Evolutionary conservation across 2,329 filamentous ascomycete genomes (phyloP).

Genomic region (Rhexocercosporidium sp.): DNA sequence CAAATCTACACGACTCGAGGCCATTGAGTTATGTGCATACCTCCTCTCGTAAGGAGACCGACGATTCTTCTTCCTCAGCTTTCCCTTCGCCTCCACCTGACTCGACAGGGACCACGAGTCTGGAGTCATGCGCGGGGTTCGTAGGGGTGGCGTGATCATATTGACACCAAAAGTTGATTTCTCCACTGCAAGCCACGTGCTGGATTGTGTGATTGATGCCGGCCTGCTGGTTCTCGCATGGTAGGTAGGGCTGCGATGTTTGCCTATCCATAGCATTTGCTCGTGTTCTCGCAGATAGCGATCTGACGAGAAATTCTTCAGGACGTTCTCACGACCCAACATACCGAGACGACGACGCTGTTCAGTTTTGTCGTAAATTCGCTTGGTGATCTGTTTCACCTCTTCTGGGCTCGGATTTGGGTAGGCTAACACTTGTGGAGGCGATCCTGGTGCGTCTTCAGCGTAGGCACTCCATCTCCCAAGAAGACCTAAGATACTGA

Average conservation of each 20-base stretch:
- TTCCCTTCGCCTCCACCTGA: neutral
- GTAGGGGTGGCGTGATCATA: neutral
- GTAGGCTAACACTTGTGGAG: conserved; percentile 45
- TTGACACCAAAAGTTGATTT: neutral
- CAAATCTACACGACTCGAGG: neutral
- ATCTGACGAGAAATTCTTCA: conserved; percentile 63
- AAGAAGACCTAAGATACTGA: conserved; percentile 65
- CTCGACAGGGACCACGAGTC: neutral
- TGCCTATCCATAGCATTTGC: conserved; percentile 60
- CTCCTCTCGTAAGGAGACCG: neutral
- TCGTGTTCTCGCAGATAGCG: conserved; percentile 66
- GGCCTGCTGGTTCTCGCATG: neutral
- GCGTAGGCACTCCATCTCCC: conserved; percentile 65
- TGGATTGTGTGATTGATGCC: neutral
- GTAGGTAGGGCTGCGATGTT: conserved; percentile 19
- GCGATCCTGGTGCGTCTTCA: conserved; percentile 40
- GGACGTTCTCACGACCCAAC: conserved; percentile 61
- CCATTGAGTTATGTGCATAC: neutral
- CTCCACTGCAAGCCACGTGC: neutral
- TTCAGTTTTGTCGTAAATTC: conserved; percentile 61
- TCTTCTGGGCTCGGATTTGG: conserved; percentile 52
- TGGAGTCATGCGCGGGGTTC: neutral
- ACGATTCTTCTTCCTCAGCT: neutral
- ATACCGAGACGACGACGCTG: conserved; percentile 62
- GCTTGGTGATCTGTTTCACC: conserved; percentile 54